A percentile compares a stretch with the other conserved stretches of the same genome.
These are phyloP conservation scores for Claviceps pusilla DNA, from an alignment of 2,329 filamentous ascomycete genomes.

Conservation along the genomic window DNA sequence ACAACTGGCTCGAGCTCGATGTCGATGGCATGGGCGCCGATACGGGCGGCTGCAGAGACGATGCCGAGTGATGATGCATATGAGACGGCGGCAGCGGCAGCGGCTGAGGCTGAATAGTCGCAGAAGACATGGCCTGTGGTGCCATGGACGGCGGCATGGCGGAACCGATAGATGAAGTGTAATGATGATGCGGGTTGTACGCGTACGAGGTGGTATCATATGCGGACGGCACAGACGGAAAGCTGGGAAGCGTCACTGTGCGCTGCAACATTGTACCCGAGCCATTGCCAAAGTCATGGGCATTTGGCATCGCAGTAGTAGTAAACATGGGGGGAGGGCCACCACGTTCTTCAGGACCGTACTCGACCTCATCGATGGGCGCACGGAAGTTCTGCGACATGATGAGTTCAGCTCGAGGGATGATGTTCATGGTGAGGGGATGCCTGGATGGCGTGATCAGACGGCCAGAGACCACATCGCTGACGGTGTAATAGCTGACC, in stretches of 20 bases:
- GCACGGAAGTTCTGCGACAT: slow-evolving; percentile 51
- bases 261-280: slow-evolving; percentile 12
- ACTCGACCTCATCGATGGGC: slow-evolving; percentile 46
- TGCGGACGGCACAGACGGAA: slow-evolving; percentile 3
- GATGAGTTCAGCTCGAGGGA: slow-evolving; percentile 42
- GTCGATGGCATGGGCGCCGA: slow-evolving; percentile 4
- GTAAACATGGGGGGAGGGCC: slow-evolving; percentile 4
- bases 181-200: slow-evolving; percentile 2
- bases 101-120: background rate
- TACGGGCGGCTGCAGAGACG: slow-evolving; percentile 8
- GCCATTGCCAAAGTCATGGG: slow-evolving; percentile 5
- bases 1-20: background rate
- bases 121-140: background rate
- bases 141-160: slow-evolving; percentile 4
- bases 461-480: slow-evolving; percentile 53
- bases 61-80: slow-evolving; percentile 3
- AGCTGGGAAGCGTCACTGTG: slow-evolving; percentile 12
- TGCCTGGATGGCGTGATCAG: slow-evolving; percentile 45
- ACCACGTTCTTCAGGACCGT: slow-evolving; percentile 5
- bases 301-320: slow-evolving; percentile 3
- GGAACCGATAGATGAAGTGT: slow-evolving; percentile 3
- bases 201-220: slow-evolving; percentile 5
- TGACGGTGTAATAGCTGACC: slow-evolving; percentile 75
- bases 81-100: background rate
- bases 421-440: slow-evolving; percentile 20